A percentile compares a stretch with the other conserved stretches of the same genome.
phyloP scores from a whole-genome alignment of 2,329 filamentous ascomycete genomes.

The Amauroascus verrucosus region DNA sequence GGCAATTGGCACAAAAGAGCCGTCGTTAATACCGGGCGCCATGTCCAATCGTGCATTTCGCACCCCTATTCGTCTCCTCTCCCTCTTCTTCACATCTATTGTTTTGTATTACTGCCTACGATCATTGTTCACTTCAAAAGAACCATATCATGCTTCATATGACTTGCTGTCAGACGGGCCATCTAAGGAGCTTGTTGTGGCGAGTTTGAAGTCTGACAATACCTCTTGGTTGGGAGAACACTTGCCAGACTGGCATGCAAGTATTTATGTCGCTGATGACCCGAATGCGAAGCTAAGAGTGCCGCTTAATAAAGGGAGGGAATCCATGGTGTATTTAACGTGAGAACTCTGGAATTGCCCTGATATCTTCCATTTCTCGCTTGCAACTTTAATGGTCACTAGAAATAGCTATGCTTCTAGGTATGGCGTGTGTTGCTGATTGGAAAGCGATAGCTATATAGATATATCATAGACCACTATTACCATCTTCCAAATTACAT shows the following conservation, averaged over 20 bases:
- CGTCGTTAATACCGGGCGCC: not conserved
- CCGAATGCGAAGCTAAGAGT: constrained; percentile 40
- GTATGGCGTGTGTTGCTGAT: not conserved
- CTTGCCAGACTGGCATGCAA: constrained; percentile 42
- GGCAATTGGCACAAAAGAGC: not conserved
- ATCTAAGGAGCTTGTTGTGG: constrained; percentile 26
- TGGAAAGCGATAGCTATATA: constrained; percentile 14
- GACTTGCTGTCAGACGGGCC: not conserved
- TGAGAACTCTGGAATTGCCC: constrained; percentile 15
- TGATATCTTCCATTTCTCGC: not conserved
- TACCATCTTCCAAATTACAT: constrained; percentile 33
- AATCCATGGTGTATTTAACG: constrained; percentile 38
- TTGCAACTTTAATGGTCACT: not conserved
- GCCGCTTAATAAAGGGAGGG: constrained; percentile 35
- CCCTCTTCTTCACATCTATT: not conserved
- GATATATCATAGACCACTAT: constrained; percentile 38
- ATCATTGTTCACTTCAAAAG: not conserved
- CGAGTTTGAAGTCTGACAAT: constrained; percentile 32
- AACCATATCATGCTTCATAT: not conserved
- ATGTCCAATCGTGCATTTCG: constrained; percentile 1
- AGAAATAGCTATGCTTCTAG: not conserved
- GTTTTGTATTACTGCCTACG: constrained; percentile 2
- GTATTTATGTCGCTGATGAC: constrained; percentile 48
- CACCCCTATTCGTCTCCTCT: not conserved
- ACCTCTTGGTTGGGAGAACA: constrained; percentile 32